phyloP scores from a whole-genome alignment of 352 stramenopile species.

The Globisporangium apiculatum region DNA sequence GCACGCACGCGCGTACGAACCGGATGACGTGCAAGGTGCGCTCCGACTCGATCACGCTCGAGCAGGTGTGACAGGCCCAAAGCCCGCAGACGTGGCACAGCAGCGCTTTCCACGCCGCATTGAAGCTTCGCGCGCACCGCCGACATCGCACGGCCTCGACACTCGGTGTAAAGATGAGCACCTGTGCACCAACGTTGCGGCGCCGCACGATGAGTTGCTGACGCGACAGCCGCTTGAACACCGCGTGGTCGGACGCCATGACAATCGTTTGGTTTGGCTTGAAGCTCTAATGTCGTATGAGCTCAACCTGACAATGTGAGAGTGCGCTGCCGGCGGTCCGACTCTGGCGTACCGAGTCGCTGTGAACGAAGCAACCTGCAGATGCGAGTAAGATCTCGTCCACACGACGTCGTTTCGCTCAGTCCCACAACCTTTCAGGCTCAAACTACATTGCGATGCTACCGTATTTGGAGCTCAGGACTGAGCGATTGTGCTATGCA shows the following conservation, averaged over 20 bases:
- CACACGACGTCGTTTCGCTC: too few species aligned
- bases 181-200: constrained; percentile 42
- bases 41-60: constrained; percentile 44
- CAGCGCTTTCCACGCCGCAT: constrained; percentile 34
- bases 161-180: constrained; percentile 21
- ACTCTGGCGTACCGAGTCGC: too few species aligned
- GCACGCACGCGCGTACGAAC: constrained; percentile 40
- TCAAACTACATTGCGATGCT: too few species aligned
- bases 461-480: too few species aligned
- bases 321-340: too few species aligned
- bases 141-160: constrained; percentile 22
- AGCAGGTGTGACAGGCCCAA: constrained; percentile 46
- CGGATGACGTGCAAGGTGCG: constrained; percentile 34
- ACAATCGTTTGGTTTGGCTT: too few species aligned
- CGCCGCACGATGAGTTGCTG: constrained; percentile 44
- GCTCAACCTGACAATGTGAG: too few species aligned
- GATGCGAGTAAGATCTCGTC: too few species aligned
- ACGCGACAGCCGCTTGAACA: constrained; percentile 44
- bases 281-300: too few species aligned
- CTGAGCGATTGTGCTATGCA: too few species aligned
- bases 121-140: constrained; percentile 38
- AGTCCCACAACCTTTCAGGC: too few species aligned
- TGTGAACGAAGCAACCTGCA: too few species aligned
- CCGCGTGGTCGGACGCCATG: constrained; percentile 28
- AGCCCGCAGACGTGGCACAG: constrained; percentile 47